A percentile compares a stretch with the other conserved stretches of the same genome.
Conservation (phyloP, 106 monocot species). For the Dioscorea dumetorum region DNA sequence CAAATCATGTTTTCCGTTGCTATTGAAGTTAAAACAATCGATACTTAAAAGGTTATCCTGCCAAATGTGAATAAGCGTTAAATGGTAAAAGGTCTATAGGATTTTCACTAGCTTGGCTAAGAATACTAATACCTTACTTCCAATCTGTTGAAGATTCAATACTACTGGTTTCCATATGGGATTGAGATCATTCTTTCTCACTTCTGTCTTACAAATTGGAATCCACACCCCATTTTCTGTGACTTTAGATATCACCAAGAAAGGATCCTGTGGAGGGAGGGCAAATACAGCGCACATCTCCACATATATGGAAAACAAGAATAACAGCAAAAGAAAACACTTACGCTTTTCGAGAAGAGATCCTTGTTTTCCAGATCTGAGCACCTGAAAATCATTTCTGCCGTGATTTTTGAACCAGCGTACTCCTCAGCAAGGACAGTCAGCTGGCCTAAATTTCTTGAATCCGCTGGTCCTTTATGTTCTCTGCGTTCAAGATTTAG, state of each 20-base stretch:
- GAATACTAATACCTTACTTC: conserved; percentile 58
- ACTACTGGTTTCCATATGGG: conserved; percentile 75
- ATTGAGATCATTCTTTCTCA: conserved; percentile 88
- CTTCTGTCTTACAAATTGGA: conserved; percentile 94
- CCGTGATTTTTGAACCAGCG: conserved; percentile 45
- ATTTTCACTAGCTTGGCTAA: background rate
- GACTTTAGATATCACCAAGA: conserved; percentile 78
- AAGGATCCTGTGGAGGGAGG: conserved; percentile 63
- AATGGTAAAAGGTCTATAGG: background rate
- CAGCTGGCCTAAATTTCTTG: conserved; percentile 43
- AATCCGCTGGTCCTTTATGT: conserved; percentile 7
- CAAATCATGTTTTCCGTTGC: conserved; percentile 83
- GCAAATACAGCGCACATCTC: conserved; percentile 5
- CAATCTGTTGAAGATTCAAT: conserved; percentile 85
- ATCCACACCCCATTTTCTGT: conserved; percentile 55
- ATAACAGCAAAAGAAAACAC: conserved; percentile 3
- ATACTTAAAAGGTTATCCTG: conserved; percentile 81
- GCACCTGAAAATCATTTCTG: conserved; percentile 72
- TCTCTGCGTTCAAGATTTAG: conserved; percentile 50
- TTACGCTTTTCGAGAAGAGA: conserved; percentile 94
- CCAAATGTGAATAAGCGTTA: conserved; percentile 5
- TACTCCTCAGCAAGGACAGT: conserved; percentile 71
- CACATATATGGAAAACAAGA: background rate
- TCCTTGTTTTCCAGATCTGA: conserved; percentile 86
- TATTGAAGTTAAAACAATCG: conserved; percentile 92